Base-by-base conservation (phyloP, 208 protist genomes). In the Acanthamoeba triangularis region DNA sequence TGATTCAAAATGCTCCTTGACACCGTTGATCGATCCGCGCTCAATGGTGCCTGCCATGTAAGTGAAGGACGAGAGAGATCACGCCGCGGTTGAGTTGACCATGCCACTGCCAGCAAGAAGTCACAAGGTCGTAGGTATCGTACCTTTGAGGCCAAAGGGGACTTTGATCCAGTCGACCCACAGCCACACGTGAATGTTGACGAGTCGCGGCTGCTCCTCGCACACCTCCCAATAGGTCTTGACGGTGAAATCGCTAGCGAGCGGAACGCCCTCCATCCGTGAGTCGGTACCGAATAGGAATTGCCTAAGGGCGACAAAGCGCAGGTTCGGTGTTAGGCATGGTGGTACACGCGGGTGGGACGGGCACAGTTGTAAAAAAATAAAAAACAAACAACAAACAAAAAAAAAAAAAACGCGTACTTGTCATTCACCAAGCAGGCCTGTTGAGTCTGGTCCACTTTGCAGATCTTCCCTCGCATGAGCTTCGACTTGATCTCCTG, bases 151-250 rank as follows among this genome's bases (percentile, higher is more conserved):
- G 30, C 88, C 88, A 49, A 93, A 93, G 7, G 88, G 88, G 35
- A 93, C 59, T n/a, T 93, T 93, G 88, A 78, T 93, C 88, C 88
- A 93, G 88, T 93, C 88, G 18, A 93, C 88, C 88, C 88, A 93
- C 5, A 93, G 61, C 88, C 88, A 93, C 3, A 93, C 88, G 49
- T 93, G 59, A 61, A 93, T 93, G 44, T 93, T 93, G 37, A 93
- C 61, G 25, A 72, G 59, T 49, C 37, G 65, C 1, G 59, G 61
- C 16, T 76, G 63, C 65, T 93, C 88, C 41, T 93, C 88, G 37
- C 35, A 52, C 23, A 78, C 88, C 37, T 93, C 88, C 88, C 88
- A 93, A 28, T 93, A 93, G 25, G 88, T 93, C 63, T 93, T 93
- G 20, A 93, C 88, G 35, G 88, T 93, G 65, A 93, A 93, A 44